Base-by-base conservation (phyloP, 345 rosid species). In the Brassica incana region DNA sequence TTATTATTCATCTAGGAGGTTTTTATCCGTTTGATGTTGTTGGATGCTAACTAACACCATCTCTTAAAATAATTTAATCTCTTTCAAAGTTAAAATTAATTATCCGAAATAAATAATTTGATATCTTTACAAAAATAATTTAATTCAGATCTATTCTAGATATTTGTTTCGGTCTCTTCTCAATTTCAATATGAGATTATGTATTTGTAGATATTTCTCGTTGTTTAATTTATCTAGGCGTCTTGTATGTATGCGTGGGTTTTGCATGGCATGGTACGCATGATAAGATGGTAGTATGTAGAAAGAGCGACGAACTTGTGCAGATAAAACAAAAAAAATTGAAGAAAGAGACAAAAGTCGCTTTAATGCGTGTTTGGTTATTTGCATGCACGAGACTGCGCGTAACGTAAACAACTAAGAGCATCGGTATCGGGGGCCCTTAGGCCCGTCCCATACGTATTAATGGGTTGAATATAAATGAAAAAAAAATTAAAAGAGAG, bases 281-380 rank as follows among this genome's bases (percentile, higher is more conserved):
- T 63, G 83, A 54, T 80, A 50, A 74, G 35, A 74, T 80, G 79
- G 70, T 75, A 52, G 38, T 33, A 36, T 63, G 72, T 63, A 80
- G 69, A 79, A 60, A 67, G 65, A 73, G 61, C 20, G 64, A 72
- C 78, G 68, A 61, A 67, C 2, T 27, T 80, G 36, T 62, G 6
- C 12, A 52, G 30, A 74, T 23, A 48, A 61, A 50, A 48, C 43
- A 79, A 74, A 48, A 48, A 16, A 14, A 59, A 36, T 11, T 62
- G 20, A 40, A 80, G 79, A 74, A 74, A 74, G 72, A 74, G 67
- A 80, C 83, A 80, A 80, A 74, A 36, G 0, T 69, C 67, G 10
- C 83, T 80, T 80, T 80, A 80, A 69, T 74, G 72, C 75, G 48
- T 80, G 75, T 80, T 80, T 80, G 72, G 75, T 74, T 71, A 74